phyloP scores from a whole-genome alignment of 1,284 basidiomycete species.

The Papiliotrema flavescens region DNA sequence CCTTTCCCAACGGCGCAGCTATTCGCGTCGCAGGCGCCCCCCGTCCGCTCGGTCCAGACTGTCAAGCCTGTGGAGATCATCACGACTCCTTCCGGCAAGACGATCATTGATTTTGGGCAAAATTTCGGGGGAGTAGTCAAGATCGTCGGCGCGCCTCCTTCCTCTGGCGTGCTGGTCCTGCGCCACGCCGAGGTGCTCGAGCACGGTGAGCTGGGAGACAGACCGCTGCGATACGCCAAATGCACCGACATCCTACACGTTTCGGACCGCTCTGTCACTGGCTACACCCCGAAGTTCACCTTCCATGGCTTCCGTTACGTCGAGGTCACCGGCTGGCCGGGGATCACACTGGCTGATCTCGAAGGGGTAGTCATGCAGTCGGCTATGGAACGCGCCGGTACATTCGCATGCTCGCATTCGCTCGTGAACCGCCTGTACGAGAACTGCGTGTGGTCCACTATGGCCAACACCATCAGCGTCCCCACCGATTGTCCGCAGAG shows the following conservation, averaged over 20 bases:
- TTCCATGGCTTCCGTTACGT: conserved; percentile 36
- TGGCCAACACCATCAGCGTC: conserved; percentile 14
- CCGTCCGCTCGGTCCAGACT: conserved; percentile 23
- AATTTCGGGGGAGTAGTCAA: conserved; percentile 37
- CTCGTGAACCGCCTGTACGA: conserved; percentile 11
- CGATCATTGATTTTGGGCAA: conserved; percentile 38
- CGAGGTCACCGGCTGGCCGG: conserved; percentile 8
- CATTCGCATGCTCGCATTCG: conserved; percentile 12
- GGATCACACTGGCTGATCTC: conserved; percentile 5
- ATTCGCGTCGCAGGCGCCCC: conserved; percentile 28
- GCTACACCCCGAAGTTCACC: conserved; percentile 36
- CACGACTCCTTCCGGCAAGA: conserved; percentile 31
- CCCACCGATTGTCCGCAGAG: conserved; percentile 25
- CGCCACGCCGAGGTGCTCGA: conserved; percentile 26
- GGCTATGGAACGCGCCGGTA: conserved; percentile 11
- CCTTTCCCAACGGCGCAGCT: conserved; percentile 18
- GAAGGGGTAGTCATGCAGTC: conserved; percentile 23
- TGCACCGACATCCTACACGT: conserved; percentile 17
- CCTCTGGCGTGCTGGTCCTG: not conserved
- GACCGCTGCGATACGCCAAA: conserved; percentile 21
- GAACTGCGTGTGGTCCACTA: conserved; percentile 10
- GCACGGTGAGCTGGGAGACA: conserved; percentile 22
- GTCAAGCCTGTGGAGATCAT: conserved; percentile 24
- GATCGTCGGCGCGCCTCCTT: conserved; percentile 6
- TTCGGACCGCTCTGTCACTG: conserved; percentile 15